These are phyloP conservation scores for Ilyonectria mors-panacis DNA, from an alignment of 2,329 filamentous ascomycete species.

Conservation along the genomic window DNA sequence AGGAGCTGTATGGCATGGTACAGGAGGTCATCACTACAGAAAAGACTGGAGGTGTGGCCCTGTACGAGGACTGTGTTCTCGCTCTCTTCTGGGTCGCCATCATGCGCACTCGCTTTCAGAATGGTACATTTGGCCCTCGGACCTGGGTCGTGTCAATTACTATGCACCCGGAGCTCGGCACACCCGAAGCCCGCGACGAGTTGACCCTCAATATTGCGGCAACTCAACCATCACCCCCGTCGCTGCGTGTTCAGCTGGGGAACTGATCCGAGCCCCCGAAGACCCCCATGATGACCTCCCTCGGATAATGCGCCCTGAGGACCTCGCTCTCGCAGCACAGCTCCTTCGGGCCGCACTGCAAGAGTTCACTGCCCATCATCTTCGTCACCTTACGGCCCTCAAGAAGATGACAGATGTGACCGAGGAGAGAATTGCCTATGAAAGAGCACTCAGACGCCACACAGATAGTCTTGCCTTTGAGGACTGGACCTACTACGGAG, in stretches of 20 bases:
- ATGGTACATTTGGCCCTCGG: not conserved
- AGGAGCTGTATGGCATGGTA: not conserved
- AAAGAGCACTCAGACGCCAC: slow-evolving; percentile 28
- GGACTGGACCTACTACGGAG: slow-evolving; percentile 39
- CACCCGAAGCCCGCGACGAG: not conserved
- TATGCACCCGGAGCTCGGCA: slow-evolving; percentile 23
- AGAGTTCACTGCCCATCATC: slow-evolving; percentile 15
- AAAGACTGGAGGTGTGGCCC: not conserved
- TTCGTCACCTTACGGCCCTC: slow-evolving; percentile 34
- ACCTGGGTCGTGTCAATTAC: slow-evolving; percentile 23
- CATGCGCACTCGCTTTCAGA: slow-evolving; percentile 27
- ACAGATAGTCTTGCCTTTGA: slow-evolving; percentile 37
- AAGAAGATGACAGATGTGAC: slow-evolving; percentile 28
- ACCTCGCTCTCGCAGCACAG: slow-evolving; percentile 16
- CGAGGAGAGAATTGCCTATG: slow-evolving; percentile 27
- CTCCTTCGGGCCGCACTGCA: slow-evolving; percentile 18
- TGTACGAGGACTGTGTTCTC: slow-evolving; percentile 36
- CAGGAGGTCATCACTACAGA: not conserved
- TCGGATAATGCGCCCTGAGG: not conserved
- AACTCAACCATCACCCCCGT: slow-evolving; percentile 37
- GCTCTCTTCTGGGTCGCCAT: slow-evolving; percentile 39
- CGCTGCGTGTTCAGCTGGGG: slow-evolving; percentile 9
- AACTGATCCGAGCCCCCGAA: slow-evolving; percentile 16
- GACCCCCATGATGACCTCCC: not conserved
- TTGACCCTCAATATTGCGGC: slow-evolving; percentile 29